These are phyloP conservation scores for Coelastrella sp. DNA, from an alignment of 139 green algal genomes.

Conservation along the genomic window DNA sequence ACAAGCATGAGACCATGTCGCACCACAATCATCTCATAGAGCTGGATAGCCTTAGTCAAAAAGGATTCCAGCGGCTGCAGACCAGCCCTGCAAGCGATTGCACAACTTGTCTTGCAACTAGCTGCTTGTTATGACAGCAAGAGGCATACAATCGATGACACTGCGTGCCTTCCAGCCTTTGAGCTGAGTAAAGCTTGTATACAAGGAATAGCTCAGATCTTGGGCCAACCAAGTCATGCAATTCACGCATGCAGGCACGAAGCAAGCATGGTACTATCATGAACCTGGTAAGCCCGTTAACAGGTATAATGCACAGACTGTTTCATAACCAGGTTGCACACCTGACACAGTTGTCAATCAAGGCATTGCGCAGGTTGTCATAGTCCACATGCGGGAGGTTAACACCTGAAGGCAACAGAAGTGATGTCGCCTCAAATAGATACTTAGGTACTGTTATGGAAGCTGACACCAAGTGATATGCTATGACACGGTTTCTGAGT, in stretches of 20 bases:
- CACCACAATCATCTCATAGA: constrained; percentile 93
- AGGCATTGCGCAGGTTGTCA: constrained; percentile 67
- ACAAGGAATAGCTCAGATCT: too few relatives aligned
- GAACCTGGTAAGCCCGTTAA: too few relatives aligned
- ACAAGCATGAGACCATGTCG: constrained; percentile 89
- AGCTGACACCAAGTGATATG: too few relatives aligned
- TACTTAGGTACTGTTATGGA: not conserved
- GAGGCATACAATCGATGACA: not conserved
- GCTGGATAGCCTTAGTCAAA: constrained; percentile 81
- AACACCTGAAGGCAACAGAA: constrained; percentile 54
- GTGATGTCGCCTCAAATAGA: not conserved
- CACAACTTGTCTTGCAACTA: not conserved
- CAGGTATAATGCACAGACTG: too few relatives aligned
- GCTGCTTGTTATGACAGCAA: too few relatives aligned
- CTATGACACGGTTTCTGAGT: too few relatives aligned
- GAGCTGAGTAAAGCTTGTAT: too few relatives aligned
- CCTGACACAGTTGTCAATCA: constrained; percentile 68
- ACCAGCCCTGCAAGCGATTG: constrained; percentile 10
- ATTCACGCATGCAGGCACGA: too few relatives aligned
- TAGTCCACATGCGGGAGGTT: constrained; percentile 71
- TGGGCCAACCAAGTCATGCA: too few relatives aligned
- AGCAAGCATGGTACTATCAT: too few relatives aligned
- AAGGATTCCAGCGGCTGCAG: constrained; percentile 75
- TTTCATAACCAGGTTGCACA: not conserved
- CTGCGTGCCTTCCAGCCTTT: not conserved